Percentiles rank a stretch among this genome's conserved stretches.
phyloP scores from a whole-genome alignment of 257 asterid species.

The Nicotiana otophora region DNA sequence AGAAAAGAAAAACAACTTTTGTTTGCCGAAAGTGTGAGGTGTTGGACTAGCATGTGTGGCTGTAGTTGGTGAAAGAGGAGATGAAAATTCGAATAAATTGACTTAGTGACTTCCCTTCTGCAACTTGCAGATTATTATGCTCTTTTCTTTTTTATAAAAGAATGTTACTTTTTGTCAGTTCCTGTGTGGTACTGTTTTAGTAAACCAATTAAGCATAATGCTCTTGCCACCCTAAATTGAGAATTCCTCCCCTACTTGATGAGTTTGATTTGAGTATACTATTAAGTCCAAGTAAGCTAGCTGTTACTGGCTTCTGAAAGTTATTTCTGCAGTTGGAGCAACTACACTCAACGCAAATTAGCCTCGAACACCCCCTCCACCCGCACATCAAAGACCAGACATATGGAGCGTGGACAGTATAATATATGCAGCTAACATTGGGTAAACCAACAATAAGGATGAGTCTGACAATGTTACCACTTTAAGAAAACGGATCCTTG shows the following conservation, averaged over 20 bases:
- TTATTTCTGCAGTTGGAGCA: neutral
- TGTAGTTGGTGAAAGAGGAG: constrained; percentile 15
- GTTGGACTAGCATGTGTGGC: constrained; percentile 16
- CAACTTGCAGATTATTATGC: constrained; percentile 28
- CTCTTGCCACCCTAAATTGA: neutral
- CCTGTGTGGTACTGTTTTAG: constrained; percentile 5
- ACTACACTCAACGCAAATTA: neutral
- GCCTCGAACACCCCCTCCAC: too few relatives aligned
- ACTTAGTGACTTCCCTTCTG: constrained; percentile 20
- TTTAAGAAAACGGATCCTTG: too few relatives aligned
- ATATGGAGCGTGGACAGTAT: too few relatives aligned
- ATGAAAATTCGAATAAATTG: constrained; percentile 22
- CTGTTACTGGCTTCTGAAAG: neutral
- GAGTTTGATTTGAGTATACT: neutral
- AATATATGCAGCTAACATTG: too few relatives aligned
- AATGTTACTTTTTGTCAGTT: constrained; percentile 4
- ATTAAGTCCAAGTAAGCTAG: neutral
- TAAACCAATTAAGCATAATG: constrained; percentile 2
- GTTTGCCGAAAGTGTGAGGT: constrained; percentile 26
- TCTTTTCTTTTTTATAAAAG: constrained; percentile 11
- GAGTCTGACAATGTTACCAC: too few relatives aligned
- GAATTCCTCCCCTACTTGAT: neutral
- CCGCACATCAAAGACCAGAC: too few relatives aligned
- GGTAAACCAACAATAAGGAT: too few relatives aligned
- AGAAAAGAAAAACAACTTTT: neutral